Percentiles rank a stretch among this genome's conserved stretches.
These are phyloP conservation scores for Domatiomyces catenatus DNA, from an alignment of 2,329 filamentous ascomycete genomes.

Conservation along the genomic window DNA sequence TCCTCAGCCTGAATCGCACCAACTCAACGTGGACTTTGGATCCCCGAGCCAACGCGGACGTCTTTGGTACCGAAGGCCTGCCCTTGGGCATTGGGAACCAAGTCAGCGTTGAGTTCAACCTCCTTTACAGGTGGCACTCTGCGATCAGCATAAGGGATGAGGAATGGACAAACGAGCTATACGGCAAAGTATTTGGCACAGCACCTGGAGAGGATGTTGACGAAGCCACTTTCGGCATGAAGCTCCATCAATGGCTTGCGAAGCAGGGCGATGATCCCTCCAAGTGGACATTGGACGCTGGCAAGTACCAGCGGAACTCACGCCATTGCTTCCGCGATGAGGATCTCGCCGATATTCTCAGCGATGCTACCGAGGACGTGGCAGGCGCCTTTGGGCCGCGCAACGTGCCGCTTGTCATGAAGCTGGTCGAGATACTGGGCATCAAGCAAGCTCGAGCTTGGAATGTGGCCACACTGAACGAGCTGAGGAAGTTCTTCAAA, in stretches of 20 bases:
- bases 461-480: constrained; percentile 33
- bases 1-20: constrained; percentile 18
- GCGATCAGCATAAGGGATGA: constrained; percentile 62
- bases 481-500: constrained; percentile 49
- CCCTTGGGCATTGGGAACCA: constrained; percentile 64
- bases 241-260: constrained; percentile 47
- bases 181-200: constrained; percentile 39
- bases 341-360: constrained; percentile 56
- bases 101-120: constrained; percentile 76
- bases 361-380: constrained; percentile 55
- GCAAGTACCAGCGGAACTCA: constrained; percentile 44
- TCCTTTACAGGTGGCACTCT: constrained; percentile 79
- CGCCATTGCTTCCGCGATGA: constrained; percentile 57
- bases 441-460: constrained; percentile 63
- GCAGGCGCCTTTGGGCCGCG: constrained; percentile 51
- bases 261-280: constrained; percentile 50
- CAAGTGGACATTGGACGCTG: constrained; percentile 51
- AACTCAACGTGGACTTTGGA: constrained; percentile 18
- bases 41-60: constrained; percentile 14
- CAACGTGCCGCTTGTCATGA: constrained; percentile 58
- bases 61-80: constrained; percentile 33
- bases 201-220: constrained; percentile 43
- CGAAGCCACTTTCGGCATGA: constrained; percentile 45
- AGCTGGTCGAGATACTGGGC: constrained; percentile 61
- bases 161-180: constrained; percentile 61